Percentiles rank a stretch among this genome's conserved stretches.
These are phyloP conservation scores for Paraurostyla sp. DNA, from an alignment of 73 alveolate genomes.

Conservation along the genomic window DNA sequence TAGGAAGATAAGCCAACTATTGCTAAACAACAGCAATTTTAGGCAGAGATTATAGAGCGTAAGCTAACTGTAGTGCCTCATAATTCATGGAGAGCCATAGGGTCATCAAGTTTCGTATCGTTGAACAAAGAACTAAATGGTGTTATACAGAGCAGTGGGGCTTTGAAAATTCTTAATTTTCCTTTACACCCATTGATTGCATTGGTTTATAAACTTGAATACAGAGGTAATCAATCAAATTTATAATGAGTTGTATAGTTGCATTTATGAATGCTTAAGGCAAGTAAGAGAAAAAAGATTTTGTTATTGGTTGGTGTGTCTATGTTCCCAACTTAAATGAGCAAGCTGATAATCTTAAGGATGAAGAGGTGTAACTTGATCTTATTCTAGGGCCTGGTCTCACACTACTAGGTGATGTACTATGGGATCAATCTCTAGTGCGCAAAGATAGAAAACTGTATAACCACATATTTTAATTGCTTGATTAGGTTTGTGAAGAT, in stretches of 20 bases:
- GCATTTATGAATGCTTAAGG: neutral
- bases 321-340: slow-evolving; percentile 34
- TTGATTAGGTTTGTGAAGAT: slow-evolving; percentile 30
- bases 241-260: slow-evolving; percentile 13
- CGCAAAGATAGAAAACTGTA: slow-evolving; percentile 50
- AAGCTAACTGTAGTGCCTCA: slow-evolving; percentile 49
- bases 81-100: slow-evolving; percentile 60
- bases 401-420: slow-evolving; percentile 50
- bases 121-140: slow-evolving; percentile 31
- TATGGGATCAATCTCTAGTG: slow-evolving; percentile 52
- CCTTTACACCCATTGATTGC: slow-evolving; percentile 47
- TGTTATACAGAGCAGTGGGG: slow-evolving; percentile 46
- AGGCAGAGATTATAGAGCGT: slow-evolving; percentile 56
- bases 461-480: neutral
- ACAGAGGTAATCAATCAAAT: slow-evolving; percentile 26
- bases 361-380: slow-evolving; percentile 54
- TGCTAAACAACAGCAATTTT: neutral
- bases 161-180: slow-evolving; percentile 14
- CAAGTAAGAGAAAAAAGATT: slow-evolving; percentile 3
- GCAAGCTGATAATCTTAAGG: slow-evolving; percentile 5
- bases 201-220: slow-evolving; percentile 40
- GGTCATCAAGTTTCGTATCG: slow-evolving; percentile 17
- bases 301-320: slow-evolving; percentile 54
- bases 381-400: slow-evolving; percentile 51
- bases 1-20: too few species aligned